Conservation (phyloP, 1,139 yeast species). For the Diutina scorzettiae region DNA sequence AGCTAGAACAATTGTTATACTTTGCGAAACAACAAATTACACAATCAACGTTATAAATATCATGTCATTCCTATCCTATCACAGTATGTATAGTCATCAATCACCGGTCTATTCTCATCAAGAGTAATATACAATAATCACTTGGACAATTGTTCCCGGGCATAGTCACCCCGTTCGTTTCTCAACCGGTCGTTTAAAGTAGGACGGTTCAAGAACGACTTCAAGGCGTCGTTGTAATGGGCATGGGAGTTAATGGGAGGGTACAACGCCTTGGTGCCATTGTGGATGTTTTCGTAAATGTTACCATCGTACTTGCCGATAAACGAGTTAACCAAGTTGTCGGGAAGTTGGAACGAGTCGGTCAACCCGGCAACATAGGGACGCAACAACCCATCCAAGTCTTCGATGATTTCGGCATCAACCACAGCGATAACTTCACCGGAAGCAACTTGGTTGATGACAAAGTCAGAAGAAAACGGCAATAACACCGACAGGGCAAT, state of each 20-base stretch:
- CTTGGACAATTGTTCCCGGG: conserved; percentile 5
- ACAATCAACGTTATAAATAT: too few relatives aligned
- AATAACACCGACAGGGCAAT: conserved; percentile 10
- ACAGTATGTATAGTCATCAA: too few relatives aligned
- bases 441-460: conserved; percentile 9
- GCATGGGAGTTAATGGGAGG: conserved; percentile 11
- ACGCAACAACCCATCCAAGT: conserved; percentile 9
- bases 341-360: conserved; percentile 12
- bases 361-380: conserved; percentile 10
- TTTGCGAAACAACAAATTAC: too few relatives aligned
- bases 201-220: conserved; percentile 11
- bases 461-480: conserved; percentile 10
- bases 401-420: conserved; percentile 8
- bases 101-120: background rate
- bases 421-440: conserved; percentile 7
- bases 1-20: too few relatives aligned
- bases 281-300: conserved; percentile 11
- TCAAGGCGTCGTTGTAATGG: conserved; percentile 10
- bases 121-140: background rate
- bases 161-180: conserved; percentile 4
- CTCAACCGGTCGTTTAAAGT: background rate
- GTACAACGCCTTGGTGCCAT: conserved; percentile 10
- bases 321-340: conserved; percentile 10
- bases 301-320: conserved; percentile 11
- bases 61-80: too few relatives aligned